Conservation (phyloP, 306 rosid species). For the Trichosanthes truncata region DNA sequence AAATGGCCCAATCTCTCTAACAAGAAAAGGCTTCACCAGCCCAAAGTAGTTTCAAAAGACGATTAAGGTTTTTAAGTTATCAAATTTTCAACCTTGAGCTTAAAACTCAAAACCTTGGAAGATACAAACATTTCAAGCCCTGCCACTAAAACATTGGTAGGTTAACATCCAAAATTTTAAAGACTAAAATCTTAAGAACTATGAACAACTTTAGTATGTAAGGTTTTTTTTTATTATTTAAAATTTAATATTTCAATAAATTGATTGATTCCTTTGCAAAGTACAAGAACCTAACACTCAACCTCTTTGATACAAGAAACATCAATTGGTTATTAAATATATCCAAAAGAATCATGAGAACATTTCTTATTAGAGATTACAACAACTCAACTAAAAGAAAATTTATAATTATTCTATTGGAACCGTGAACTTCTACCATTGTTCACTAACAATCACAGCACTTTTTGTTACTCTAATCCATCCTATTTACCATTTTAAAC, state of each 20-base stretch:
- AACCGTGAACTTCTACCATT: neutral
- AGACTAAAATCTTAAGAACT: too few relatives aligned
- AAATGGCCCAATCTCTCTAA: too few relatives aligned
- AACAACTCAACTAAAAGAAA: neutral
- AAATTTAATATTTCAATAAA: neutral
- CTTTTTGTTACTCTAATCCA: neutral
- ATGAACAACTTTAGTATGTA: too few relatives aligned
- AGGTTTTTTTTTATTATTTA: too few relatives aligned
- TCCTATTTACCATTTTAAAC: neutral
- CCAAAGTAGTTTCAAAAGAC: too few relatives aligned
- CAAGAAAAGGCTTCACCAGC: too few relatives aligned
- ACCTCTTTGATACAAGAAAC: neutral
- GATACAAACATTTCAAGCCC: too few relatives aligned
- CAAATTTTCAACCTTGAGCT: too few relatives aligned
- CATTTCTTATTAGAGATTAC: neutral
- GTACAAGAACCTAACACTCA: neutral
- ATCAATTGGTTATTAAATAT: neutral
- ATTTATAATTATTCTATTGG: neutral
- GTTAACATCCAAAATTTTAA: too few relatives aligned
- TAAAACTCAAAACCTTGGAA: too few relatives aligned
- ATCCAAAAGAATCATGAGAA: neutral
- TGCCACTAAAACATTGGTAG: too few relatives aligned
- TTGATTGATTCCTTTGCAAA: neutral
- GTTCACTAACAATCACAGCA: neutral
- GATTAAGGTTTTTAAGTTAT: too few relatives aligned